Percentiles rank a stretch among this genome's conserved stretches.
Evolutionary conservation across 306 rosid species (phyloP).

Genomic region (Abrus pulchellus): DNA sequence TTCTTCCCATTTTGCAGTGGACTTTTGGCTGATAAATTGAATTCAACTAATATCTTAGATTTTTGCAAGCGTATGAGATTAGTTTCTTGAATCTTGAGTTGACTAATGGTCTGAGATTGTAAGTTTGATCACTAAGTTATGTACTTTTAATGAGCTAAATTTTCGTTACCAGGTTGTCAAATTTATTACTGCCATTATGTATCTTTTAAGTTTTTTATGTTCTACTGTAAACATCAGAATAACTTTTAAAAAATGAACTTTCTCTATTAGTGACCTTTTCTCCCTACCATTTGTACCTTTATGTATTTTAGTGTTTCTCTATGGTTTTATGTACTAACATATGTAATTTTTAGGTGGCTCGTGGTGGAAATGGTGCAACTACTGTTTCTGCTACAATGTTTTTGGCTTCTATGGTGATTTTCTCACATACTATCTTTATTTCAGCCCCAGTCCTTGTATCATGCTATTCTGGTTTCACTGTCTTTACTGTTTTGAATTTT

Average conservation of each 20-base stretch:
- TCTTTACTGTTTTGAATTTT: background rate
- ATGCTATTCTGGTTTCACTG: constrained; percentile 35
- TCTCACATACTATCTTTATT: constrained; percentile 17
- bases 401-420: constrained; percentile 78
- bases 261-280: constrained; percentile 5
- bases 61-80: constrained; percentile 19
- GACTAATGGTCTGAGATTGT: constrained; percentile 11
- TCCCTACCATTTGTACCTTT: constrained; percentile 1
- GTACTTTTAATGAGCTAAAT: constrained; percentile 35
- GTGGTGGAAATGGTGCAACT: constrained; percentile 87
- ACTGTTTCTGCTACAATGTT: constrained; percentile 95
- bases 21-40: constrained; percentile 10
- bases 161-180: constrained; percentile 26
- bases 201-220: background rate
- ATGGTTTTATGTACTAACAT: constrained; percentile 33
- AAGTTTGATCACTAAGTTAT: background rate
- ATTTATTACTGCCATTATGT: constrained; percentile 5
- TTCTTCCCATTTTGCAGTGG: background rate
- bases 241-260: constrained; percentile 20
- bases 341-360: constrained; percentile 69
- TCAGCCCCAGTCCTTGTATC: constrained; percentile 1
- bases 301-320: constrained; percentile 30
- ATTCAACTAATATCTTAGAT: background rate
- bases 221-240: background rate
- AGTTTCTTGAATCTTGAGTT: constrained; percentile 15